A percentile compares a stretch with the other conserved stretches of the same genome.
phyloP scores from a whole-genome alignment of 2,329 filamentous ascomycete species.

The Colletotrichum abscissum region DNA sequence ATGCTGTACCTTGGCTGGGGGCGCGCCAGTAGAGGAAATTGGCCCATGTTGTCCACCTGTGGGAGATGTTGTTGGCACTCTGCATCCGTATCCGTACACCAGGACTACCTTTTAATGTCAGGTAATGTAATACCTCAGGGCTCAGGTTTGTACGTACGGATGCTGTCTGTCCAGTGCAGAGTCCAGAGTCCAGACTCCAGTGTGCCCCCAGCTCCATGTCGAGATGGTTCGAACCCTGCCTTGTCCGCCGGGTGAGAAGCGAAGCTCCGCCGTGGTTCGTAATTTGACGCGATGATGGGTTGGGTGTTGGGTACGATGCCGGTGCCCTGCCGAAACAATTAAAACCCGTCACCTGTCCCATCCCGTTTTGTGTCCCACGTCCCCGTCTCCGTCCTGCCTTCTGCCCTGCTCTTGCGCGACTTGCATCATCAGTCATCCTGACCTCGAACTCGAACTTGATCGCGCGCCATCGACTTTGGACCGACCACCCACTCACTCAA shows the following conservation, averaged over 20 bases:
- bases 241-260: conserved; percentile 11
- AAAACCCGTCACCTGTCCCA: conserved; percentile 34
- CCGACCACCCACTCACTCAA: conserved; percentile 1
- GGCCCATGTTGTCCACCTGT: background rate
- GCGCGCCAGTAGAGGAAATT: background rate
- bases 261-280: conserved; percentile 25
- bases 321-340: conserved; percentile 34
- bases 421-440: conserved; percentile 10
- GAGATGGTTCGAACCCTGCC: background rate
- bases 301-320: conserved; percentile 26
- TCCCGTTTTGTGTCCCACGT: conserved; percentile 6
- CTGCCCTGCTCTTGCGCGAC: conserved; percentile 14
- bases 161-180: background rate
- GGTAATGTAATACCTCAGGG: too few species aligned
- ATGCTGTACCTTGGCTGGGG: background rate
- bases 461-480: conserved; percentile 6
- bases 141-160: background rate
- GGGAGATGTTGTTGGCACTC: background rate
- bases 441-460: background rate
- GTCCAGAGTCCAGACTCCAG: background rate
- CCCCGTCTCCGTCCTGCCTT: conserved; percentile 12
- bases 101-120: too few species aligned
- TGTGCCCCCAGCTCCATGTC: background rate
- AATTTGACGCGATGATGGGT: conserved; percentile 30
- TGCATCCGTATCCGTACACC: background rate